phyloP scores from a whole-genome alignment of 2,329 filamentous ascomycete species.

The Mycosphaerella sp. region DNA sequence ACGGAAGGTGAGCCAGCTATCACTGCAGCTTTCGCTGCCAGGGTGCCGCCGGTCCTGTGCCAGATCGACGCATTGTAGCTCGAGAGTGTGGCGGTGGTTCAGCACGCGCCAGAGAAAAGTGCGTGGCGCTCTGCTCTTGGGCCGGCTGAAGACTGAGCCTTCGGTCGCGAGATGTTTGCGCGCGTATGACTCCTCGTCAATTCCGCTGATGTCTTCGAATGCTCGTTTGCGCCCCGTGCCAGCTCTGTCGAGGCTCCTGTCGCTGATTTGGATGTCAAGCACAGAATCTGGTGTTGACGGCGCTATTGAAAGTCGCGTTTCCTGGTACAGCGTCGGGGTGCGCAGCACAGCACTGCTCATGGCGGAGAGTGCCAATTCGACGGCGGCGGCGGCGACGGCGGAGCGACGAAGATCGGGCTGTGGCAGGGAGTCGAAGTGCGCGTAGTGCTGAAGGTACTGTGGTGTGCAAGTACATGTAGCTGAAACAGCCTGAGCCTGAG shows the following conservation, averaged over 20 bases:
- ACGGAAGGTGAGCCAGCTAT: slow-evolving; percentile 60
- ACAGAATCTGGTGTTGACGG: slow-evolving; percentile 46
- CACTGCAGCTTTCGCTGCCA: slow-evolving; percentile 18
- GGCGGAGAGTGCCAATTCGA: not conserved
- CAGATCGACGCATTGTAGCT: slow-evolving; percentile 76
- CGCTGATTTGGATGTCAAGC: slow-evolving; percentile 58
- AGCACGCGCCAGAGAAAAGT: slow-evolving; percentile 88
- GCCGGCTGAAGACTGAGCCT: slow-evolving; percentile 78
- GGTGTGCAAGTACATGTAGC: too few species aligned
- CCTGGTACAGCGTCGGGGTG: slow-evolving; percentile 26
- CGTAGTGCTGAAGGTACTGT: too few species aligned
- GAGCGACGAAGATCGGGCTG: not conserved
- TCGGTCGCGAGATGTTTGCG: slow-evolving; percentile 67
- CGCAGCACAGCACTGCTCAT: slow-evolving; percentile 9
- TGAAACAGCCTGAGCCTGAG: too few species aligned
- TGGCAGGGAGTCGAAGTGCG: too few species aligned
- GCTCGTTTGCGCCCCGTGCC: slow-evolving; percentile 31
- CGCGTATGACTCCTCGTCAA: slow-evolving; percentile 70
- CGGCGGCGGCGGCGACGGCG: not conserved
- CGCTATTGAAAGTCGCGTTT: slow-evolving; percentile 25
- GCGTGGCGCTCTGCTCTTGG: slow-evolving; percentile 67
- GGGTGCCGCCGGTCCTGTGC: slow-evolving; percentile 49
- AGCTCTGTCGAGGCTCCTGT: slow-evolving; percentile 34
- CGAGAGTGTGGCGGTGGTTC: slow-evolving; percentile 71
- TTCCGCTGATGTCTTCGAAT: slow-evolving; percentile 37